phyloP scores from a whole-genome alignment of 2,329 filamentous ascomycete species.

The Phialemonium atrogriseum region DNA sequence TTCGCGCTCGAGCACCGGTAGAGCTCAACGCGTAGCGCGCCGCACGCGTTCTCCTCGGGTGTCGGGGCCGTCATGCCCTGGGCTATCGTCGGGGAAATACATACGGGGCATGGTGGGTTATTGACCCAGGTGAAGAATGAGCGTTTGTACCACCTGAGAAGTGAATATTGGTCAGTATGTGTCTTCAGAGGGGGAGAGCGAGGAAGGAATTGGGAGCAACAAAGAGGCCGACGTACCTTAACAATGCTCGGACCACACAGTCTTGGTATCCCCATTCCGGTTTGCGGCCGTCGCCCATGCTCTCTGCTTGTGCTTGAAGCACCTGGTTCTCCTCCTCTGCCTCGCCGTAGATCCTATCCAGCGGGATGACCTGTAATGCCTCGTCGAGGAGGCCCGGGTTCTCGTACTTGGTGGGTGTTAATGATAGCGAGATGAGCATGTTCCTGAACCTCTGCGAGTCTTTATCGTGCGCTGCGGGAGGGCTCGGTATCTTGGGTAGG shows the following conservation, averaged over 20 bases:
- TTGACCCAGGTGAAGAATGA: conserved; percentile 96
- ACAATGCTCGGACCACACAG: conserved; percentile 80
- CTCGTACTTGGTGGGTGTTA: conserved; percentile 89
- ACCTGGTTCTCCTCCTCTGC: conserved; percentile 91
- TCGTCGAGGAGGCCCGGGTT: conserved; percentile 93
- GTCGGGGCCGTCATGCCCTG: conserved; percentile 78
- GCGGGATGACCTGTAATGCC: conserved; percentile 74
- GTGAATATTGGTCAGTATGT: conserved; percentile 7
- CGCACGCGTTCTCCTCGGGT: conserved; percentile 81
- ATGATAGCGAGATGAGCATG: conserved; percentile 74
- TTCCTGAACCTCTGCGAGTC: conserved; percentile 70
- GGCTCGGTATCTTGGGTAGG: conserved; percentile 55
- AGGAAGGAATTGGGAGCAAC: background rate
- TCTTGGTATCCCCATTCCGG: conserved; percentile 97
- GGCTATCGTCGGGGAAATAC: conserved; percentile 72
- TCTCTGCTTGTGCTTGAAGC: conserved; percentile 77
- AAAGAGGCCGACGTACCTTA: conserved; percentile 53
- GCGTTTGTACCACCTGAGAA: conserved; percentile 79
- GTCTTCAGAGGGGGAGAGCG: too few species aligned
- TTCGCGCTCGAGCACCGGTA: conserved; percentile 74
- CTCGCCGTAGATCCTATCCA: conserved; percentile 87
- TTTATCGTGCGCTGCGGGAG: conserved; percentile 58
- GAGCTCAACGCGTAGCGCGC: conserved; percentile 79
- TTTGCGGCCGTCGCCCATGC: conserved; percentile 70
- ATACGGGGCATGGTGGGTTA: conserved; percentile 79